Percentiles rank a stretch among this genome's conserved stretches.
Conservation (phyloP, 2,329 filamentous ascomycete species). For the Grosmannia serpens region DNA sequence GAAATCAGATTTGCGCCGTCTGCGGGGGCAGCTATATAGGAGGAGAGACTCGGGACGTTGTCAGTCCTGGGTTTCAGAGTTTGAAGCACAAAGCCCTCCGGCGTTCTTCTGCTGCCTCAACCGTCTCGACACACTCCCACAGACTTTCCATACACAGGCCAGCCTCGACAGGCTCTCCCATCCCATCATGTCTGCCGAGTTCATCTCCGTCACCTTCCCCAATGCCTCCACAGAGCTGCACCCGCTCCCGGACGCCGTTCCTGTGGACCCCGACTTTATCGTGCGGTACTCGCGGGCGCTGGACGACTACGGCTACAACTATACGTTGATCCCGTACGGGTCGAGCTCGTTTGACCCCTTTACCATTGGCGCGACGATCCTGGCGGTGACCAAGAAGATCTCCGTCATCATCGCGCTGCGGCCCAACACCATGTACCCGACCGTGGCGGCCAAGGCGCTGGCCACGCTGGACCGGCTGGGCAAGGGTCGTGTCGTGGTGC, state of each 20-base stretch:
- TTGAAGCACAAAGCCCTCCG: too few relatives aligned
- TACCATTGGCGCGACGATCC: constrained; percentile 47
- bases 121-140: not conserved
- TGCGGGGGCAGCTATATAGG: not conserved
- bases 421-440: constrained; percentile 51
- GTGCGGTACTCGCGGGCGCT: constrained; percentile 43
- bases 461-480: constrained; percentile 50
- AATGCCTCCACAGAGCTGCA: constrained; percentile 44
- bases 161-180: too few relatives aligned
- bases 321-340: constrained; percentile 48
- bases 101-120: too few relatives aligned
- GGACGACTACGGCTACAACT: constrained; percentile 50
- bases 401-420: constrained; percentile 51
- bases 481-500: constrained; percentile 41
- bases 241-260: constrained; percentile 35
- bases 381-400: constrained; percentile 43
- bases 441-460: constrained; percentile 49
- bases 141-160: not conserved
- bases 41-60: too few relatives aligned
- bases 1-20: not conserved
- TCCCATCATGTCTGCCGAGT: constrained; percentile 34
- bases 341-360: constrained; percentile 44
- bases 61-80: too few relatives aligned
- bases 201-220: constrained; percentile 46
- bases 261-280: constrained; percentile 42